These are phyloP conservation scores for Cystobasidiopsis lactophilus DNA, from an alignment of 768 basidiomycete genomes.

Conservation along the genomic window DNA sequence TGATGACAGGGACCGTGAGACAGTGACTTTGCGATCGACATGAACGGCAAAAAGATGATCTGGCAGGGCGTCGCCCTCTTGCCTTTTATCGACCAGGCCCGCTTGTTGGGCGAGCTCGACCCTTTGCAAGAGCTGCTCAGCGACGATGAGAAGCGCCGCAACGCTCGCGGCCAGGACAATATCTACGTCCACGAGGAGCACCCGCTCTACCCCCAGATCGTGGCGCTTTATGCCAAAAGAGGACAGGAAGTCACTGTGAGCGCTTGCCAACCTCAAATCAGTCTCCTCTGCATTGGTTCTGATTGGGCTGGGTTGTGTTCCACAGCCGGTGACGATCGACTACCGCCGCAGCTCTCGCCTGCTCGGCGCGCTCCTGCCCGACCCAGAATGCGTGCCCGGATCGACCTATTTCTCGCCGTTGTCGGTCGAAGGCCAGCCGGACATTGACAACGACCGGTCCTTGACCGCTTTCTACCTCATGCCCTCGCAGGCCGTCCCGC, in stretches of 20 bases:
- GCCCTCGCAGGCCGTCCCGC: conserved; percentile 65
- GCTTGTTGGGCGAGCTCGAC: conserved; percentile 65
- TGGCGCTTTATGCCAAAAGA: conserved; percentile 71
- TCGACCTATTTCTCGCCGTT: conserved; percentile 70
- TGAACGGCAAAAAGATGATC: conserved; percentile 98
- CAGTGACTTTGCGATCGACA: conserved; percentile 71
- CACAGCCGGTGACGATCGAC: conserved; percentile 54
- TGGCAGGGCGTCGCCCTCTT: conserved; percentile 97
- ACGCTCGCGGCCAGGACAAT: conserved; percentile 60
- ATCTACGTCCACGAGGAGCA: conserved; percentile 69
- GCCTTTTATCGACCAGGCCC: conserved; percentile 75
- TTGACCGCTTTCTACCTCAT: conserved; percentile 72
- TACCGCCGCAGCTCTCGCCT: conserved; percentile 49
- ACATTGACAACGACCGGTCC: conserved; percentile 69
- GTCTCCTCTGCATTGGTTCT: background rate
- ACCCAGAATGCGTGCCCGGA: conserved; percentile 73
- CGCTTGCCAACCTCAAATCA: conserved; percentile 29
- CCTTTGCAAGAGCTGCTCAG: conserved; percentile 35
- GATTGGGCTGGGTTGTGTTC: background rate
- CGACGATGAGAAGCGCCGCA: conserved; percentile 62
- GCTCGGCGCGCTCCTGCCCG: conserved; percentile 54
- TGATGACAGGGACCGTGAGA: too few relatives aligned
- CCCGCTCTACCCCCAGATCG: conserved; percentile 65
- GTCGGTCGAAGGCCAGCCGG: conserved; percentile 36
- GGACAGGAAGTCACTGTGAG: conserved; percentile 36